Conservation (phyloP, 805 yeast genomes). For the Kluyveromyces nonfermentans region DNA sequence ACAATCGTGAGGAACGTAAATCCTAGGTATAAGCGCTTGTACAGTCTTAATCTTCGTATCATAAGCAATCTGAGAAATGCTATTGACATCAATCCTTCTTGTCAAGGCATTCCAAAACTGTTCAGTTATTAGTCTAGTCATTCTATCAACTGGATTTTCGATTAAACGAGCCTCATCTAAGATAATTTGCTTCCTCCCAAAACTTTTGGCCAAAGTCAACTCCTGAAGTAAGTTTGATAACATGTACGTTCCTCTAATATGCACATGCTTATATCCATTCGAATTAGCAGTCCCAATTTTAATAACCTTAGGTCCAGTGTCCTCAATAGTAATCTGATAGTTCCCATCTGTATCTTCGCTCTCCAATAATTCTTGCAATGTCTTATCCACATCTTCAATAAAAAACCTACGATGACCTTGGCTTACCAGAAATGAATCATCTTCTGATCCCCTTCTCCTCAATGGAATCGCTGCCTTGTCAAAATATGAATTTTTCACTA, state of each 20-base stretch:
- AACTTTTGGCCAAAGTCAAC: constrained; percentile 72
- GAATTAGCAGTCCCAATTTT: constrained; percentile 78
- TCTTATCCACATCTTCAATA: constrained; percentile 65
- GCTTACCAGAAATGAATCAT: constrained; percentile 34
- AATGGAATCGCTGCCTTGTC: constrained; percentile 18
- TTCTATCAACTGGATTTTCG: constrained; percentile 78
- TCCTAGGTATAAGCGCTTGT: constrained; percentile 55
- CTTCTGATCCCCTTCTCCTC: constrained; percentile 47
- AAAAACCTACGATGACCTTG: constrained; percentile 41
- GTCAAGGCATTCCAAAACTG: constrained; percentile 79
- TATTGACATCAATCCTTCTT: constrained; percentile 52
- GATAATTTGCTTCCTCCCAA: constrained; percentile 69
- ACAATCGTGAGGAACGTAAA: constrained; percentile 66
- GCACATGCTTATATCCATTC: constrained; percentile 63
- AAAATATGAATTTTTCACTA: constrained; percentile 9
- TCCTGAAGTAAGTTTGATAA: constrained; percentile 80
- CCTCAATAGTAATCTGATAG: constrained; percentile 78
- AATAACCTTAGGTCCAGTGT: constrained; percentile 74
- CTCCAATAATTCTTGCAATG: constrained; percentile 56
- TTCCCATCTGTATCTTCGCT: constrained; percentile 82
- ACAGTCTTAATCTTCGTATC: constrained; percentile 69
- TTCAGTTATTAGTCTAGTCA: constrained; percentile 61
- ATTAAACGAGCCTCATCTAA: constrained; percentile 75
- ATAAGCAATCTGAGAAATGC: constrained; percentile 58
- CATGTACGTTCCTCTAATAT: constrained; percentile 83